phyloP scores from a whole-genome alignment of 2,329 filamentous ascomycete genomes.

The Graphilbum fragrans region DNA sequence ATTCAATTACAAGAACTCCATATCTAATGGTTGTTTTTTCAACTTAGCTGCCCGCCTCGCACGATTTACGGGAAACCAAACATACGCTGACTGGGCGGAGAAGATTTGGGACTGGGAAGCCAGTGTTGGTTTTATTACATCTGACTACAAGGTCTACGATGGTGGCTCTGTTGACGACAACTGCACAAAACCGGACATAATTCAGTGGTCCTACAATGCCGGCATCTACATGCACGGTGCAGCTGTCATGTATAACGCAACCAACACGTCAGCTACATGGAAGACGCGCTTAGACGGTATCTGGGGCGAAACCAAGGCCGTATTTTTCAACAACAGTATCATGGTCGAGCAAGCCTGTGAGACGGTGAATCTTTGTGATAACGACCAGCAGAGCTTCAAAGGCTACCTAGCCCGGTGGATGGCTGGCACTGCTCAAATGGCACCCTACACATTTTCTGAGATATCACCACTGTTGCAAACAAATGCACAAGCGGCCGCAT shows the following conservation, averaged over 20 bases:
- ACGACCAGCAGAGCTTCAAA: constrained; percentile 65
- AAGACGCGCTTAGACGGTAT: constrained; percentile 47
- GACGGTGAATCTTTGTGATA: constrained; percentile 45
- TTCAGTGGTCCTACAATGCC: constrained; percentile 60
- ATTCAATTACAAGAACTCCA: constrained; percentile 55
- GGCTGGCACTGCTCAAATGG: constrained; percentile 40
- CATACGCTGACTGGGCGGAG: constrained; percentile 66
- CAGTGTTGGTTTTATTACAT: constrained; percentile 41
- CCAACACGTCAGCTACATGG: constrained; percentile 38
- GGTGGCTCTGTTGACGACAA: constrained; percentile 32
- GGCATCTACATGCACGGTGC: constrained; percentile 52
- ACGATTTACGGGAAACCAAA: constrained; percentile 66
- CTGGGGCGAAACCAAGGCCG: constrained; percentile 33
- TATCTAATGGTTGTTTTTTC: constrained; percentile 59
- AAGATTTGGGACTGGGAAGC: constrained; percentile 57
- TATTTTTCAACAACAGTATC: constrained; percentile 44
- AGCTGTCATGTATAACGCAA: constrained; percentile 51
- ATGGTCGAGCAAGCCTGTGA: constrained; percentile 60
- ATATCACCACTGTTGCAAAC: constrained; percentile 38
- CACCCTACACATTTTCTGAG: constrained; percentile 34
- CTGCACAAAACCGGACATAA: constrained; percentile 40
- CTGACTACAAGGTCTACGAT: constrained; percentile 44
- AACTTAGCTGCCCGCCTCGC: constrained; percentile 60
- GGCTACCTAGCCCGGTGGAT: constrained; percentile 61
- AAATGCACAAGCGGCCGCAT: constrained; percentile 39